Percentiles rank a stretch among this genome's conserved stretches.
Evolutionary conservation across 2,329 filamentous ascomycete species (phyloP).

Genomic region (Incumbomyces delicatus): DNA sequence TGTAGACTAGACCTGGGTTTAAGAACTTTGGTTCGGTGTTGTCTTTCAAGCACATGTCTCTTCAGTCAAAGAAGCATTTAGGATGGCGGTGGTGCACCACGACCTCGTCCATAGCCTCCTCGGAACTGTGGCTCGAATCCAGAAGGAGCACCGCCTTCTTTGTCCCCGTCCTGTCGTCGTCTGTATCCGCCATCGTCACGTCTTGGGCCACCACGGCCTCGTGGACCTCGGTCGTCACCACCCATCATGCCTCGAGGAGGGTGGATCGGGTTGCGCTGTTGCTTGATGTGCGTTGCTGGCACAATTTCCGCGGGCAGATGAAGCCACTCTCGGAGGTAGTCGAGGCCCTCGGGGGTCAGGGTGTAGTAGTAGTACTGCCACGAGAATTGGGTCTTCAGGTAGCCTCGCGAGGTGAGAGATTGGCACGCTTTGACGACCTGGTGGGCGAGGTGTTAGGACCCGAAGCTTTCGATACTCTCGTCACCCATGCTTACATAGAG

Average conservation of each 20-base stretch:
- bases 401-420: conserved; percentile 95
- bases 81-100: conserved; percentile 49
- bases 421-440: conserved; percentile 94
- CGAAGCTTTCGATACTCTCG: background rate
- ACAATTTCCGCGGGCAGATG: conserved; percentile 99
- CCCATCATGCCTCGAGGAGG: conserved; percentile 98
- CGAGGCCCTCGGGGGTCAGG: conserved; percentile 97
- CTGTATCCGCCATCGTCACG: conserved; percentile 70
- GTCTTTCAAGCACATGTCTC: no score
- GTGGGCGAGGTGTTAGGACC: conserved; percentile 9
- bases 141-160: conserved; percentile 85
- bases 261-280: conserved; percentile 87
- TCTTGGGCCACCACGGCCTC: conserved; percentile 61
- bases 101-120: conserved; percentile 82
- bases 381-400: conserved; percentile 99
- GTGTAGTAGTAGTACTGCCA: conserved; percentile 99
- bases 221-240: conserved; percentile 69
- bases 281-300: conserved; percentile 99
- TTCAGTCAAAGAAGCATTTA: no score
- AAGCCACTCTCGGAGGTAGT: conserved; percentile 99
- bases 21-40: no score
- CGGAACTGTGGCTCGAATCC: conserved; percentile 90
- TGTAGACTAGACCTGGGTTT: no score
- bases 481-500: conserved; percentile 55
- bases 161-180: conserved; percentile 70